Conservation (phyloP, 2,329 filamentous ascomycete genomes). For the Cercospora zeina region DNA sequence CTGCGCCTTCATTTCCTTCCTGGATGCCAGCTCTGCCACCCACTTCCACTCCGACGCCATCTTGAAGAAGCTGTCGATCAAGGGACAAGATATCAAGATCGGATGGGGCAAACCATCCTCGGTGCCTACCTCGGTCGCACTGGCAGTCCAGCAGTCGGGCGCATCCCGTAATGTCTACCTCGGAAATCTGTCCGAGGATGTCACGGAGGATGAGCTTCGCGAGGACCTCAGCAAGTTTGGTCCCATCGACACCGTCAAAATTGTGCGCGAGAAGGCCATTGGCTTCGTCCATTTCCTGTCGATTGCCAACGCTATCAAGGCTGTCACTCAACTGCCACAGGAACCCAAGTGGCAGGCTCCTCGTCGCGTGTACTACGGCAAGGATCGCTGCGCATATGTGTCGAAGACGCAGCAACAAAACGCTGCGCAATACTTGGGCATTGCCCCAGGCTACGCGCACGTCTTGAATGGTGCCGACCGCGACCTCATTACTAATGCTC, state of each 20-base stretch:
- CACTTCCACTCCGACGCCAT: constrained; percentile 99
- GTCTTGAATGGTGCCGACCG: constrained; percentile 94
- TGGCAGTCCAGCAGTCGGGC: constrained; percentile 95
- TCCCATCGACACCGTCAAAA: constrained; percentile 94
- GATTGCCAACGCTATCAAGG: constrained; percentile 97
- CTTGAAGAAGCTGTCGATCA: constrained; percentile 98
- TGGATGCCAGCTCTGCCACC: constrained; percentile 94
- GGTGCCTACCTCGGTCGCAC: constrained; percentile 93
- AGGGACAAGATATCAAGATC: constrained; percentile 98
- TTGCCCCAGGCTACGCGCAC: constrained; percentile 93
- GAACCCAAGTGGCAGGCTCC: constrained; percentile 96
- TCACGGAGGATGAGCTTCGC: constrained; percentile 85
- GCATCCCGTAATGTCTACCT: constrained; percentile 97
- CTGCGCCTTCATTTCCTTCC: constrained; percentile 98
- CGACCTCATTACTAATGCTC: constrained; percentile 91
- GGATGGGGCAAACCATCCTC: constrained; percentile 99
- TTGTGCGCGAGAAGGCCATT: constrained; percentile 96
- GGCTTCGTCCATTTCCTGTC: constrained; percentile 97
- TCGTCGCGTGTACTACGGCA: constrained; percentile 95
- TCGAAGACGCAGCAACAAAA: constrained; percentile 99
- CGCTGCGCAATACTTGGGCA: constrained; percentile 94
- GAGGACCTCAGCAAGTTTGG: constrained; percentile 97
- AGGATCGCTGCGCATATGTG: constrained; percentile 96
- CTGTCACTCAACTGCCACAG: constrained; percentile 91
- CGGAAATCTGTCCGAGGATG: constrained; percentile 87